A percentile compares a stretch with the other conserved stretches of the same genome.
phyloP scores from a whole-genome alignment of 1,284 basidiomycete genomes.

The Hymenochaete sp. region DNA sequence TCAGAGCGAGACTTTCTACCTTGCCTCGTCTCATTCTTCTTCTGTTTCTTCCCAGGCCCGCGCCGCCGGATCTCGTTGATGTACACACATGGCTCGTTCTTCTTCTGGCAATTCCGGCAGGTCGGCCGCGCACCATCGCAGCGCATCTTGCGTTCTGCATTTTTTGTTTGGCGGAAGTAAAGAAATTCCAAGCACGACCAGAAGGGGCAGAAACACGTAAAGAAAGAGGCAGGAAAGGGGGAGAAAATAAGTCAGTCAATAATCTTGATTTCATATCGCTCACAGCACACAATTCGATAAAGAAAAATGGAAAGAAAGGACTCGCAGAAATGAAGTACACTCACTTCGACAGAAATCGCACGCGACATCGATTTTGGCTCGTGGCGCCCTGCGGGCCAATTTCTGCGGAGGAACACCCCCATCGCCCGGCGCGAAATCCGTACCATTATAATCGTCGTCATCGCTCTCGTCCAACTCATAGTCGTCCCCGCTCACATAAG shows the following conservation, averaged over 20 bases:
- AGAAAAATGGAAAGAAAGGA: no score
- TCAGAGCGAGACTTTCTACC: neutral
- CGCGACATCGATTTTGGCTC: conserved; percentile 34
- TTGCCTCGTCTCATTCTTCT: conserved; percentile 24
- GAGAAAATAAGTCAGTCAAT: no score
- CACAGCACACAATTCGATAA: no score
- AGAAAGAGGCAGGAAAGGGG: no score
- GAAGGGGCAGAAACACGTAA: no score
- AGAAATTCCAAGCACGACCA: no score
- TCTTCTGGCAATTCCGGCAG: conserved; percentile 50
- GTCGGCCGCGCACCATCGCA: conserved; percentile 56
- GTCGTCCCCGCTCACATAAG: neutral
- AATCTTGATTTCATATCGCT: no score
- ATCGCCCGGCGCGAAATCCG: no score
- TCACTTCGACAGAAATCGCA: conserved; percentile 68
- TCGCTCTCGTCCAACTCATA: neutral
- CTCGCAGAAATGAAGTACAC: conserved; percentile 25
- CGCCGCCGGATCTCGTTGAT: conserved; percentile 46
- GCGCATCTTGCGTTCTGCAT: conserved; percentile 58
- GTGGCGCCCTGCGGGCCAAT: neutral
- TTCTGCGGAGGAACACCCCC: no score
- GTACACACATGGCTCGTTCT: conserved; percentile 43
- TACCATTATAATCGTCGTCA: no score
- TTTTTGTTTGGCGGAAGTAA: no score
- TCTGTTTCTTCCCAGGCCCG: conserved; percentile 62